Conservation (phyloP, 2,329 filamentous ascomycete species). For the Calonectria pteridis region DNA sequence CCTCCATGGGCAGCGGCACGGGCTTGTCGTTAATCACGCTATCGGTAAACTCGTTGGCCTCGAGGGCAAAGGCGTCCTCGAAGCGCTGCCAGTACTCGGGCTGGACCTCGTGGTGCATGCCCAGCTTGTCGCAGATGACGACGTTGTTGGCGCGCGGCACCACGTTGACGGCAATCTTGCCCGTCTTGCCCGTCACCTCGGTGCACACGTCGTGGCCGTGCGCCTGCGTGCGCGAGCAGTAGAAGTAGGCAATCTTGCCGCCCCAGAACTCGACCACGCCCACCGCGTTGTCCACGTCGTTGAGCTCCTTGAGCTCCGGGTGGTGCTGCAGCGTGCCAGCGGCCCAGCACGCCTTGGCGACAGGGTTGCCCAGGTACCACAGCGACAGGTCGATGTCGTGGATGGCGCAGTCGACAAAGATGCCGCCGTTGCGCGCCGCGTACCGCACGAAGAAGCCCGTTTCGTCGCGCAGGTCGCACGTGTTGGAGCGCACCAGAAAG, state of each 20-base stretch:
- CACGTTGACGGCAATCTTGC: slow-evolving; percentile 71
- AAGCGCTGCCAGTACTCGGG: slow-evolving; percentile 73
- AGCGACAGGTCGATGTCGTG: slow-evolving; percentile 68
- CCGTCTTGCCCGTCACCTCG: slow-evolving; percentile 75
- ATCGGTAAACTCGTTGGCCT: slow-evolving; percentile 73
- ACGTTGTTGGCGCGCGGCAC: slow-evolving; percentile 68
- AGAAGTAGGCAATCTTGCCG: slow-evolving; percentile 75
- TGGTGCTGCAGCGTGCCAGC: slow-evolving; percentile 34
- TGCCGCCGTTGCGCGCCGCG: slow-evolving; percentile 72
- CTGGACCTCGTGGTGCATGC: slow-evolving; percentile 68
- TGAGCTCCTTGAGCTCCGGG: slow-evolving; percentile 42
- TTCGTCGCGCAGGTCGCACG: slow-evolving; percentile 75
- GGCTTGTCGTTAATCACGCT: slow-evolving; percentile 58
- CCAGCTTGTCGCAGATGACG: slow-evolving; percentile 61
- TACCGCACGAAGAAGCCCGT: slow-evolving; percentile 76
- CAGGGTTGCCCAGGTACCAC: slow-evolving; percentile 44
- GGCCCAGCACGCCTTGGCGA: slow-evolving; percentile 32
- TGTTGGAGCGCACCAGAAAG: slow-evolving; percentile 73
- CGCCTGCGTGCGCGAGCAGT: slow-evolving; percentile 74
- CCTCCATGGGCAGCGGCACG: slow-evolving; percentile 63
- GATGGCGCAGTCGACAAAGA: slow-evolving; percentile 78
- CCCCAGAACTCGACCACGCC: slow-evolving; percentile 75
- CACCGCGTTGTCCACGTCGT: slow-evolving; percentile 47
- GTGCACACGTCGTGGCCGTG: slow-evolving; percentile 72
- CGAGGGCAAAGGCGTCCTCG: slow-evolving; percentile 70